Conservation (phyloP, 2,329 filamentous ascomycete genomes). For the Endothia cerciana region DNA sequence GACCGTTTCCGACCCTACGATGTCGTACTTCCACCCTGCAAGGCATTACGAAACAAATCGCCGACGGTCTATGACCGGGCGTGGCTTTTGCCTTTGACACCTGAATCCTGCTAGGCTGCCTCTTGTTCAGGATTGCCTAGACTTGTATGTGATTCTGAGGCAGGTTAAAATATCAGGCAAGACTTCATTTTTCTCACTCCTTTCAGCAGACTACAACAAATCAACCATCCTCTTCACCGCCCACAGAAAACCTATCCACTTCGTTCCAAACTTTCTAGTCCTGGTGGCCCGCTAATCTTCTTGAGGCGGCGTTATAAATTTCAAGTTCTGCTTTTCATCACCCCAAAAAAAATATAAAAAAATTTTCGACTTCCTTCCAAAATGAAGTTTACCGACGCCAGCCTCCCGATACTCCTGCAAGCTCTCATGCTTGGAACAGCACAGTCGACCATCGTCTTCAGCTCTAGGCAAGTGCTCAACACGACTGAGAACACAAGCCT, state of each 20-base stretch:
- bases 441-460: conserved; percentile 1
- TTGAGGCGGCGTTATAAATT: no score
- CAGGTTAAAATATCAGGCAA: not conserved
- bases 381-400: conserved; percentile 3
- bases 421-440: not conserved
- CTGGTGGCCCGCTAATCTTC: no score
- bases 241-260: no score
- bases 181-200: not conserved
- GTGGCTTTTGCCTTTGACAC: not conserved
- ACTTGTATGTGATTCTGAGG: not conserved
- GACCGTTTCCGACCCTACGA: not conserved
- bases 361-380: not conserved
- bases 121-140: not conserved
- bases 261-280: no score
- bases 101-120: not conserved
- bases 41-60: not conserved
- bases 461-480: not conserved
- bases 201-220: not conserved
- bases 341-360: no score
- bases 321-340: no score
- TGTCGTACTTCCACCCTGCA: not conserved
- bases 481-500: not conserved
- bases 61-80: not conserved
- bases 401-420: not conserved
- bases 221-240: not conserved